Base-by-base conservation (phyloP, 2,329 filamentous ascomycete species). In the Fusarium dlaminii region DNA sequence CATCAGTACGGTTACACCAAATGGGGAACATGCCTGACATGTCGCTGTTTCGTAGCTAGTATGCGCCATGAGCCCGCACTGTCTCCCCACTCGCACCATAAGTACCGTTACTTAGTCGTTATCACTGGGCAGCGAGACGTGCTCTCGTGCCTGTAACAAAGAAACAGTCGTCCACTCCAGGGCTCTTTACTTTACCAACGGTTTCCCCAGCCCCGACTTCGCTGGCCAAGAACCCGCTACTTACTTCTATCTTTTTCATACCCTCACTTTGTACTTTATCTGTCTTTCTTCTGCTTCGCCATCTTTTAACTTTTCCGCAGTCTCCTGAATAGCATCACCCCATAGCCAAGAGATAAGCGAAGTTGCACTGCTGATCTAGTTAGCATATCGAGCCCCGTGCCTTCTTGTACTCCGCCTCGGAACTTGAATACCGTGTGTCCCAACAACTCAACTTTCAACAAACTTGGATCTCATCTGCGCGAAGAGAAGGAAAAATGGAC, bases 111-210 rank as follows among this genome's bases (percentile, higher is more conserved):
- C 76, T 46, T 34, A 43, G 46, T 56, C 58, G 59, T 68, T 78
- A 77, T 78, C 76, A 55, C 63, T 54, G 57, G 57, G 49, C 66
- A 39, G 63, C 49, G 56, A 60, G 54, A 72, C 63, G 51, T 77
- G 72, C 74, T 75, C 76, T 74, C 75, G 76, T 76, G 75, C 68
- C 64, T 78, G 60, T 54, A 75, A 78, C 75, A 75, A 78, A 70
- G 73, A 69, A 66, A 66, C 72, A 55, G 37, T 59, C 60, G 34
- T 68, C 56, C 66, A 71, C 69, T 46, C 43, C 43, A 46, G 20
- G 20, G 27, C 45, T 65, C 56, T 66, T 70, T 60, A 66, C 58
- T 63, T 72, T 61, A 68, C 75, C 60, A 61, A 70, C 60, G 40
- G 36, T 39, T 43, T 30, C 36, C 43, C 66, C 70, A 70, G 60